A percentile compares a stretch with the other conserved stretches of the same genome.
Evolutionary conservation across 108 stramenopile genomes (phyloP).

Genomic region (Poteriospumella lacustris): DNA sequence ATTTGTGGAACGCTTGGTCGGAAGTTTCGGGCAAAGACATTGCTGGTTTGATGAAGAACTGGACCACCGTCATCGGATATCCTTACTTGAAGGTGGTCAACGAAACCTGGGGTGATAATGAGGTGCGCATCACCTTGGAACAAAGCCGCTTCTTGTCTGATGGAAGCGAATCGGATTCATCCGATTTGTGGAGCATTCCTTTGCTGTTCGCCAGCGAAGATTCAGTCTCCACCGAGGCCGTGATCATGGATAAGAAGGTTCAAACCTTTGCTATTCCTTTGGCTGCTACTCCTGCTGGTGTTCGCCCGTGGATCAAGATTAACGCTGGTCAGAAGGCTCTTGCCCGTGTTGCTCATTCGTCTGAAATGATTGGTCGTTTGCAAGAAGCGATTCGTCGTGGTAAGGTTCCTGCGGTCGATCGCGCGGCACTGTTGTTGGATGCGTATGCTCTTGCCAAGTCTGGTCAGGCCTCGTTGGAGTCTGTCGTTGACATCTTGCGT

Average conservation of each 20-base stretch:
- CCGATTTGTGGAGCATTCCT: constrained; percentile 85
- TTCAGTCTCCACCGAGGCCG: constrained; percentile 62
- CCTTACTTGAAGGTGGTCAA: constrained; percentile 65
- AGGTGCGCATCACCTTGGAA: constrained; percentile 47
- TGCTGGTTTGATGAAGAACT: too few relatives aligned
- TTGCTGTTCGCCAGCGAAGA: constrained; percentile 68
- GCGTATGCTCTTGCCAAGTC: constrained; percentile 82
- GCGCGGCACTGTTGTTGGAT: constrained; percentile 77
- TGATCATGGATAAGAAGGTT: constrained; percentile 73
- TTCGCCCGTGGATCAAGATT: constrained; percentile 78
- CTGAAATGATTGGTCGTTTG: constrained; percentile 61
- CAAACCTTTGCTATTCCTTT: constrained; percentile 66
- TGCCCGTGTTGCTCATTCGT: constrained; percentile 72
- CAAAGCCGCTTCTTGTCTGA: constrained; percentile 18
- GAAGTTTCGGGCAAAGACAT: constrained; percentile 72
- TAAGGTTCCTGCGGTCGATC: constrained; percentile 66
- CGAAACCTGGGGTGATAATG: constrained; percentile 29
- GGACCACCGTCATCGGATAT: constrained; percentile 72
- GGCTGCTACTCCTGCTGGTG: too few relatives aligned
- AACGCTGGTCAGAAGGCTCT: constrained; percentile 89
- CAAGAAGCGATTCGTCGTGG: constrained; percentile 58
- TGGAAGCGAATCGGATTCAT: too few relatives aligned
- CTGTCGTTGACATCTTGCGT: constrained; percentile 66
- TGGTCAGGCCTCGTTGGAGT: constrained; percentile 68
- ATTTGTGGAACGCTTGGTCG: constrained; percentile 76